These are phyloP conservation scores for Gynandropsis gynandra DNA, from an alignment of 345 rosid species.

Conservation along the genomic window DNA sequence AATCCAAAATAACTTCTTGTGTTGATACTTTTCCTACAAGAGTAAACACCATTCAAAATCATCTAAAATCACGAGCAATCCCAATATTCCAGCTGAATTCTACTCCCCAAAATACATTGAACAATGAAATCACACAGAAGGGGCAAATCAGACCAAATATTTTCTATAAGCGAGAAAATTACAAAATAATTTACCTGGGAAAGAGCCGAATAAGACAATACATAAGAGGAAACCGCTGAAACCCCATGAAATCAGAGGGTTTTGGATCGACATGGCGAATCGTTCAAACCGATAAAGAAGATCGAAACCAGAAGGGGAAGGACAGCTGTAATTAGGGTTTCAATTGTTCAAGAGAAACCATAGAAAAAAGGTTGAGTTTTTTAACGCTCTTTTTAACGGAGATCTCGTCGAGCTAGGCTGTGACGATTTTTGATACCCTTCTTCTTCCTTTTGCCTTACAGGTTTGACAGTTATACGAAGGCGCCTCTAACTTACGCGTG, in stretches of 20 bases:
- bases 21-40: slow-evolving; percentile 35
- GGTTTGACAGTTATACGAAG: no score
- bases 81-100: slow-evolving; percentile 4
- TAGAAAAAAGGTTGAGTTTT: neutral
- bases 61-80: neutral
- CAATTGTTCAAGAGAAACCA: slow-evolving; percentile 5
- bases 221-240: slow-evolving; percentile 17
- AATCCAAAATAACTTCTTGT: slow-evolving; percentile 46
- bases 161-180: neutral
- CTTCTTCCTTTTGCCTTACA: no score
- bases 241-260: slow-evolving; percentile 5
- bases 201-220: slow-evolving; percentile 20
- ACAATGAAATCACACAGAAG: neutral
- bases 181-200: slow-evolving; percentile 17
- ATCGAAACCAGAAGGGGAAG: neutral
- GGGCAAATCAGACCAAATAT: slow-evolving; percentile 5
- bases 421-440: no score
- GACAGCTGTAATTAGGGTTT: slow-evolving; percentile 7
- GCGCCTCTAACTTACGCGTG: no score
- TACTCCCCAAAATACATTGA: neutral
- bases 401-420: no score
- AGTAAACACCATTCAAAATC: slow-evolving; percentile 1
- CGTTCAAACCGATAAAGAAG: slow-evolving; percentile 12
- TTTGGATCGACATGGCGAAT: slow-evolving; percentile 24
- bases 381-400: no score